phyloP scores from a whole-genome alignment of 768 basidiomycete genomes.

The Holtermanniella nyarrowii region DNA sequence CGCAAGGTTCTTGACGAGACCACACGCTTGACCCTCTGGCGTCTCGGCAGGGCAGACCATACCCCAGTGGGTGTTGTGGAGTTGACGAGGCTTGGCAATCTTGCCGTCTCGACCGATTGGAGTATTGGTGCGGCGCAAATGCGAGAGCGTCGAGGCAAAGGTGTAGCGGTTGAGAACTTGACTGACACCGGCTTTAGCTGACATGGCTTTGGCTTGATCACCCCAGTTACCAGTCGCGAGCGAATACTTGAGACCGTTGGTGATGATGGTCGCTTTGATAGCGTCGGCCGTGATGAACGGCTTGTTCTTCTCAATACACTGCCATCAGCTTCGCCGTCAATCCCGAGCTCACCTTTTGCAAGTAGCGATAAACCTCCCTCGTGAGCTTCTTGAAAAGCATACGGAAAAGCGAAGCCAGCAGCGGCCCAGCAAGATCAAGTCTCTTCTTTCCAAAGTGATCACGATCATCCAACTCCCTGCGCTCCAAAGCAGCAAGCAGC shows the following conservation, averaged over 20 bases:
- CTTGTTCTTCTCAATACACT: constrained; percentile 96
- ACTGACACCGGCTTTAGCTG: constrained; percentile 94
- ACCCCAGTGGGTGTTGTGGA: constrained; percentile 99
- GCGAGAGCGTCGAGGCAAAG: constrained; percentile 94
- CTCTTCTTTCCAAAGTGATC: constrained; percentile 99
- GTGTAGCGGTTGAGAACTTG: constrained; percentile 98
- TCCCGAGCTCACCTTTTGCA: constrained; percentile 67
- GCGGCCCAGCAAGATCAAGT: constrained; percentile 85
- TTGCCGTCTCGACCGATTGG: constrained; percentile 97
- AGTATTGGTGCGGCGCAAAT: constrained; percentile 94
- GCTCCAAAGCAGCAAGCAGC: constrained; percentile 80
- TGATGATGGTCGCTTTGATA: constrained; percentile 93
- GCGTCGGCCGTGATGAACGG: constrained; percentile 84
- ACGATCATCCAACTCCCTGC: constrained; percentile 93
- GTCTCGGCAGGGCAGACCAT: constrained; percentile 99
- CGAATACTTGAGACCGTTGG: constrained; percentile 95
- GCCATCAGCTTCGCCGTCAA: constrained; percentile 3
- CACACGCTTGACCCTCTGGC: constrained; percentile 98
- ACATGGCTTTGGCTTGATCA: constrained; percentile 97
- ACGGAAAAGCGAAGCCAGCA: constrained; percentile 92
- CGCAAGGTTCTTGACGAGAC: constrained; percentile 94
- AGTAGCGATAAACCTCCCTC: constrained; percentile 89
- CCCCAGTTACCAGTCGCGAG: constrained; percentile 99
- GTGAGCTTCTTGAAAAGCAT: constrained; percentile 96
- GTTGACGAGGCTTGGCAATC: constrained; percentile 96